A percentile compares a stretch with the other conserved stretches of the same genome.
Conservation (phyloP, 768 basidiomycete genomes). For the Naganishia vaughanmartiniae region DNA sequence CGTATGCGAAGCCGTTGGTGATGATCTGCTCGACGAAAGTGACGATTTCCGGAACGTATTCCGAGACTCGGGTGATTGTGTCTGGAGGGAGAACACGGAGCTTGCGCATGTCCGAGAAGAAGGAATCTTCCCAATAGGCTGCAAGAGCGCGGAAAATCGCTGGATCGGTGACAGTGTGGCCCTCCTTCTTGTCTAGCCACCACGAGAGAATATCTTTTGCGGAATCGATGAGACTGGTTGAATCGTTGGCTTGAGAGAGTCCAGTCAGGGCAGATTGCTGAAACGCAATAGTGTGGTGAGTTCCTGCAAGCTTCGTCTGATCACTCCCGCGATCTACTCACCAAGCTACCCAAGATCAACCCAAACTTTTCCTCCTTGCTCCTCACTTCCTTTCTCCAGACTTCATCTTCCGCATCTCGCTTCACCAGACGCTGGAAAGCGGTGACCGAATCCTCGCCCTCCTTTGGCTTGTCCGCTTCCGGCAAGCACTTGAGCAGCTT, state of each 20-base stretch:
- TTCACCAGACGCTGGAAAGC: constrained; percentile 62
- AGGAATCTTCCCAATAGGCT: constrained; percentile 81
- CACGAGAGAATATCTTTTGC: constrained; percentile 73
- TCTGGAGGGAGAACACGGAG: constrained; percentile 83
- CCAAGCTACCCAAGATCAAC: constrained; percentile 78
- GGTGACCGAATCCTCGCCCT: constrained; percentile 57
- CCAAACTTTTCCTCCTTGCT: constrained; percentile 86
- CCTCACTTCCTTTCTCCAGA: constrained; percentile 70
- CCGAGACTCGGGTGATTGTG: constrained; percentile 88
- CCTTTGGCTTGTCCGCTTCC: constrained; percentile 55
- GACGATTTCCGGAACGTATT: constrained; percentile 94
- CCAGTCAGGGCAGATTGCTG: constrained; percentile 27
- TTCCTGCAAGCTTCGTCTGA: not conserved
- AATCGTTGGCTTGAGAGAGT: constrained; percentile 28
- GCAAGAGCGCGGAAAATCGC: constrained; percentile 77
- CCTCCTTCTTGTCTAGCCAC: constrained; percentile 71
- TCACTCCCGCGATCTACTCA: constrained; percentile 52
- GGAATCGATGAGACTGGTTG: constrained; percentile 61
- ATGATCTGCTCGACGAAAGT: constrained; percentile 80
- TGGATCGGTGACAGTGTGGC: constrained; percentile 77
- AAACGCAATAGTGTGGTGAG: not conserved
- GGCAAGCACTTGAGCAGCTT: constrained; percentile 68
- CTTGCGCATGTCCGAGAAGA: constrained; percentile 88
- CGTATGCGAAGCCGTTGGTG: constrained; percentile 79
- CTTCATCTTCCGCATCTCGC: constrained; percentile 57